Percentiles rank a stretch among this genome's conserved stretches.
These are phyloP conservation scores for Gracilaria caudata DNA, from an alignment of 23 red algal genomes.

Conservation along the genomic window DNA sequence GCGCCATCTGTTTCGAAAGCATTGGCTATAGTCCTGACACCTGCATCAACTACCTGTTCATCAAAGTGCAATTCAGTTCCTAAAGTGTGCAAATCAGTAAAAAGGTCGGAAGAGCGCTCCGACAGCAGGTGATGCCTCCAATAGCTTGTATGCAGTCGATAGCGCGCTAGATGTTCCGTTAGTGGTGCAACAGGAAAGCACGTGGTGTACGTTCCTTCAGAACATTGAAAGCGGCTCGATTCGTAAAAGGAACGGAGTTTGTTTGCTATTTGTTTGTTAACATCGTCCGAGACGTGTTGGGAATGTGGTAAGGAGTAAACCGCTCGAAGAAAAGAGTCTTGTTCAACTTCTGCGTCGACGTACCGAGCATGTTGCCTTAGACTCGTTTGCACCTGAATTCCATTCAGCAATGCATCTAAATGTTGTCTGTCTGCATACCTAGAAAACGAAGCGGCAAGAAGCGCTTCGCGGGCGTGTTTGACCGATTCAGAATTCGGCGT, in stretches of 20 bases:
- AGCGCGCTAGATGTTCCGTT: background rate
- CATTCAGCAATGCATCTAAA: background rate
- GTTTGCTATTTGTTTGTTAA: background rate
- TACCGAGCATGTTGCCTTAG: background rate
- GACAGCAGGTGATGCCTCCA: background rate
- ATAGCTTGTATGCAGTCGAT: background rate
- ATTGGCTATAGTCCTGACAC: background rate
- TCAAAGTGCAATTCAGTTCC: background rate
- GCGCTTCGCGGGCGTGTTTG: background rate
- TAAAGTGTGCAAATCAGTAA: background rate
- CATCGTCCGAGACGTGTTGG: background rate
- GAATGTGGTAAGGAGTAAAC: background rate
- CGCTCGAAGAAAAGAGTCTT: background rate
- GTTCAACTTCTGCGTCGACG: background rate
- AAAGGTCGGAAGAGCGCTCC: background rate
- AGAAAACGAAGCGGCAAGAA: conserved; percentile 6
- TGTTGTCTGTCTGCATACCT: background rate
- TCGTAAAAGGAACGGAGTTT: background rate
- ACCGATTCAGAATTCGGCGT: background rate
- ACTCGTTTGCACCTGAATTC: background rate
- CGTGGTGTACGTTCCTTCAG: background rate
- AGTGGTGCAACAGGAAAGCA: background rate
- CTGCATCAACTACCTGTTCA: background rate
- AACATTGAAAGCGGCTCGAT: background rate
- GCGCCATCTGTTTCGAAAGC: conserved; percentile 3